Evolutionary conservation across 23 red algal genomes (phyloP), one percentile per base, ranked within the genome.

Genomic region (Gracilaria gracilis): DNA sequence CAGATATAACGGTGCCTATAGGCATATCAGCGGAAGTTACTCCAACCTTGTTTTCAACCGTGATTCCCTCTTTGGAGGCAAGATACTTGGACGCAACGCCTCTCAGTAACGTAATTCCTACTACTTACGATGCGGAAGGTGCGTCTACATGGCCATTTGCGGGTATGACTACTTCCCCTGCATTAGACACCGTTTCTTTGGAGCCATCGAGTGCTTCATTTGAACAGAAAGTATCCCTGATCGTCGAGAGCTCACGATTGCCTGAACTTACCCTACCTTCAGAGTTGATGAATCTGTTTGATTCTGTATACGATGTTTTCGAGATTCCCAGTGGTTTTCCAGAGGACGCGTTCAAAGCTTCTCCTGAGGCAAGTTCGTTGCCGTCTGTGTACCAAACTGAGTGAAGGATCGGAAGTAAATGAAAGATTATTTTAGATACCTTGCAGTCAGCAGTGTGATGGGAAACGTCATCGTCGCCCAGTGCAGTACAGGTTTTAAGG

Each of bases 291-390:
- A 36, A 11, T 69, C 33, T 69, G 8, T 69, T 69, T 32, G 64
- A 69, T 24, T 69, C 31, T 7, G 0, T 69, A 32, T 69, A 69
- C 15, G 4, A 31, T 69, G 13, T 69, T 37, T 69, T 69, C 31
- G 13, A 69, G 0, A 69, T 69, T 38, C 64, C 64, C 29, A 34
- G 29, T 19, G 64, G 9, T 9, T 3, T 36, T 13, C 31, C 32
- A 24, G 19, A 69, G 19, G 64, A 32, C 1, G 20, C 4, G 3
- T 69, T 37, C 37, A 37, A 17, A 23, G 28, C 32, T 36, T 69
- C 64, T 14, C 64, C 64, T 9, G 64, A 69, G 16, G 32, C 64
- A 69, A 69, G 64, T 19, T 32, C 32, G 64, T 69, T 69, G 32
- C 64, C 64, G 64, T 37, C 64, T 37, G 19, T 69, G 4, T 69